Evolutionary conservation across 805 yeast genomes (phyloP).

Genomic region (Spathaspora gorwiae): DNA sequence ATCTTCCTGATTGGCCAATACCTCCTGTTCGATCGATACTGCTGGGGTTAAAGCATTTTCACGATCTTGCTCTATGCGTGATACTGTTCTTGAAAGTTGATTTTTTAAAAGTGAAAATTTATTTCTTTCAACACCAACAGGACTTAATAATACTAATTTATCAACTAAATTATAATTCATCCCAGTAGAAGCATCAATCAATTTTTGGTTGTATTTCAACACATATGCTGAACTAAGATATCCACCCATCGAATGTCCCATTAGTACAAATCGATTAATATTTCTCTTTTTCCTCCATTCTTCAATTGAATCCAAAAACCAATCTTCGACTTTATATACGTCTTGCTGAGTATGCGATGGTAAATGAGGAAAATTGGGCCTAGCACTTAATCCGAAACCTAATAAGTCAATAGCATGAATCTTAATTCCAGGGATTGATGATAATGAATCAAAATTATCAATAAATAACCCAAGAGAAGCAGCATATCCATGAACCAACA

Average conservation of each 20-base stretch:
- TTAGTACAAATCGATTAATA: conserved; percentile 29
- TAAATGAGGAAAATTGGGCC: conserved; percentile 44
- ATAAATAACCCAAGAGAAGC: conserved; percentile 83
- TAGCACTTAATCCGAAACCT: conserved; percentile 66
- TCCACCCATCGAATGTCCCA: conserved; percentile 46
- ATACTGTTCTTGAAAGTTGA: conserved; percentile 9
- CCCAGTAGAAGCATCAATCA: conserved; percentile 15
- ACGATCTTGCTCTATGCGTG: conserved; percentile 5
- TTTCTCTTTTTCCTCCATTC: conserved; percentile 38
- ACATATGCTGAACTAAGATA: conserved; percentile 41
- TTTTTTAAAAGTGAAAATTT: conserved; percentile 24
- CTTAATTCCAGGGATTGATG: conserved; percentile 48
- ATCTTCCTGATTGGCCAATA: conserved; percentile 22
- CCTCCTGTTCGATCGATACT: conserved; percentile 11
- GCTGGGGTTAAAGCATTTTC: conserved; percentile 14
- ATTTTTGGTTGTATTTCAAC: conserved; percentile 32
- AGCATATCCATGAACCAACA: conserved; percentile 88
- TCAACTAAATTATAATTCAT: conserved; percentile 21
- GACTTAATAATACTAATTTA: conserved; percentile 37
- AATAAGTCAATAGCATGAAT: conserved; percentile 68
- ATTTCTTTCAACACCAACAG: conserved; percentile 41
- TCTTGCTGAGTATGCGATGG: conserved; percentile 28
- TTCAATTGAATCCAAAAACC: conserved; percentile 42
- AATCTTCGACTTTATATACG: conserved; percentile 33
- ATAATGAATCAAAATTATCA: conserved; percentile 54